Evolutionary conservation across 2,329 filamentous ascomycete species (phyloP), one percentile per base, ranked within the genome.

Genomic region (Apiospora saccharicola): DNA sequence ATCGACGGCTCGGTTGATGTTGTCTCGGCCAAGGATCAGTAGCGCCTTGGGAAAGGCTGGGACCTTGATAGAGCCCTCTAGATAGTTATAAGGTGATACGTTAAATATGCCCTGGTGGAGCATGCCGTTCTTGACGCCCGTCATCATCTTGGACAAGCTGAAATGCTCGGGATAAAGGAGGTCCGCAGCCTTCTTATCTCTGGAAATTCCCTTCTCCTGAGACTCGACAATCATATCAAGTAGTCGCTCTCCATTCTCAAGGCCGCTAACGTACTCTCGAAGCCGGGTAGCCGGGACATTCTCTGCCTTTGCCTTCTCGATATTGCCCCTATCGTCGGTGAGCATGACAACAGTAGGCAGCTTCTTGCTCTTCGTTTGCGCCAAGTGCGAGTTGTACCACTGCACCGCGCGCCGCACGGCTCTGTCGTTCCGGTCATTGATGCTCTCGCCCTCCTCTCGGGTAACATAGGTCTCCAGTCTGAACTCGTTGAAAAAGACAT

Each of bases 401-500:
- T 91, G 90, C 70, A 95, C 94, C 1, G 96, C 94, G 77, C 88
- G 90, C 68, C 96, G 89, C 43, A 99, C 94, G 64, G 96, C 95
- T 74, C 95, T 91, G 81, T 99, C 97, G 79, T 99, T 99, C 71
- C 96, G 90, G 81, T 99, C 96, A 81, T 99, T 99, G 83, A 99
- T 96, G 3, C 90, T 93, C 85, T 99, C 96, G 49, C 93, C 92
- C 7, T 88, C 82, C 26, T 91, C 89, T 74, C 96, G 89, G 41
- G 89, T 85, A 68, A 98, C 90, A 79, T 98, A 93, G 0, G 96
- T 99, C 82, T 99, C 97, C 51, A 95, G 86, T 70, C 96, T 90
- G 80, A 99, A 99, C 78, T 99, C 96, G 82, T 99, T 99, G 89
- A 98, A 98, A 82, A 99, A 99, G 70, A 99, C 94, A 80, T 98